These are phyloP conservation scores for Lasiodiplodia hormozganensis DNA, from an alignment of 2,329 filamentous ascomycete species.

Conservation along the genomic window DNA sequence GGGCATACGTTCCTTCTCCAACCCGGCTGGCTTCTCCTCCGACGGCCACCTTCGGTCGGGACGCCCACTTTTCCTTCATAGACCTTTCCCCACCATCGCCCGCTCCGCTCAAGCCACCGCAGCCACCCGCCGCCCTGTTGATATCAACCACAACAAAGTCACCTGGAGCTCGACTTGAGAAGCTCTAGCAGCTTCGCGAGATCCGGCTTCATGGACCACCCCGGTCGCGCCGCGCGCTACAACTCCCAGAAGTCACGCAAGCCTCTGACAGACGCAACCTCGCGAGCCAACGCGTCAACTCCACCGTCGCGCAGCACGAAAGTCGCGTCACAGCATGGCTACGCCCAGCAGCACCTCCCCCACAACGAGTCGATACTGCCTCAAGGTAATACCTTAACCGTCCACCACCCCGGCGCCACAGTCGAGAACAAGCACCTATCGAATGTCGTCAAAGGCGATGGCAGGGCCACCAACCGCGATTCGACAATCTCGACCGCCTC, in stretches of 20 bases:
- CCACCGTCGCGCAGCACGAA: slow-evolving; percentile 21
- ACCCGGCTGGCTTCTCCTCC: background rate
- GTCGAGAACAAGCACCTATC: slow-evolving; percentile 61
- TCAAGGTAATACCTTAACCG: slow-evolving; percentile 49
- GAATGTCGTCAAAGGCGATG: slow-evolving; percentile 56
- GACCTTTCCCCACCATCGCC: background rate
- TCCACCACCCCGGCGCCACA: slow-evolving; percentile 42
- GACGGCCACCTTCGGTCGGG: background rate
- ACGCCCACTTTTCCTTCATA: background rate
- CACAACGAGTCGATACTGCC: slow-evolving; percentile 55
- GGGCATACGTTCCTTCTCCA: slow-evolving; percentile 4
- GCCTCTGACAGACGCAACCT: slow-evolving; percentile 42
- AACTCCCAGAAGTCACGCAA: slow-evolving; percentile 43
- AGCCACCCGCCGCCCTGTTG: background rate
- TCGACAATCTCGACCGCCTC: slow-evolving; percentile 64
- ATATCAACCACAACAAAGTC: background rate
- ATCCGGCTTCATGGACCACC: slow-evolving; percentile 40
- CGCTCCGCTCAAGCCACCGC: background rate
- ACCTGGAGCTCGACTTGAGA: background rate
- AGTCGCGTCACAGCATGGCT: slow-evolving; percentile 6
- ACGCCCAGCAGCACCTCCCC: slow-evolving; percentile 37
- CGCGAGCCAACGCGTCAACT: slow-evolving; percentile 41
- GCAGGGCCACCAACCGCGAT: slow-evolving; percentile 57
- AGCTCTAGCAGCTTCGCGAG: slow-evolving; percentile 8
- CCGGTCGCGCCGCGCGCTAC: slow-evolving; percentile 33